Evolutionary conservation across 2,329 filamentous ascomycete genomes (phyloP), one percentile per base, ranked within the genome.

Genomic region (Metarhizium album): DNA sequence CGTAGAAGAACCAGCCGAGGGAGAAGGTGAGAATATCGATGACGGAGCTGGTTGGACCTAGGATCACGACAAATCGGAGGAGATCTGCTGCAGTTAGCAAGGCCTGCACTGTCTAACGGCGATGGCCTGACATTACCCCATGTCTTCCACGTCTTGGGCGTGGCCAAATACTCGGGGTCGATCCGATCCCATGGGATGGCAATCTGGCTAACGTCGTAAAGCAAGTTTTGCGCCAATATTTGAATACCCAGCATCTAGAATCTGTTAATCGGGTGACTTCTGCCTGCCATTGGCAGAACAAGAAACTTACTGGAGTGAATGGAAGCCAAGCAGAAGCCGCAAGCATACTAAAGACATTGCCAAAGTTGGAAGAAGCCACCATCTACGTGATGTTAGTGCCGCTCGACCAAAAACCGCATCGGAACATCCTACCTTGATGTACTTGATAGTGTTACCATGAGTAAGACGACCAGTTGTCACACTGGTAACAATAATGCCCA

Each of bases 291-390:
- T 22, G 22, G 42, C 9, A 22, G 22, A 18, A n/a, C 6, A 13
- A 22, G 14, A 31, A 18, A 45, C 50, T 2, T 53, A 52, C 49
- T 24, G 55, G 57, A n/a, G 58, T 58, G 45, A 58, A 63, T 2
- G 59, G 61, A 1, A 63, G 56, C 61, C 60, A 63, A 1, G 61
- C 57, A 24, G 60, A 61, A 2, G 60, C 60, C 0, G 58, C 54
- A 5, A 63, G 51, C 37, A 62, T 58, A 35, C 59, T 62, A 35
- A 63, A 62, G 13, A 63, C 61, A 38, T 63, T 63, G 31, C 61
- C 61, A 48, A 63, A 61, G 50, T 63, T 63, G 54, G 60, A 62
- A 1, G 61, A 63, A 8, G 60, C 53, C 9, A 62, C 61, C 61
- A 63, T 63, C 59, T 55, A 22, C 23, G 16, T 14, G 13, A n/a